A percentile compares a stretch with the other conserved stretches of the same genome.
Evolutionary conservation across 495 filamentous ascomycete species (phyloP).

Genomic region (Rhypophila decipiens): DNA sequence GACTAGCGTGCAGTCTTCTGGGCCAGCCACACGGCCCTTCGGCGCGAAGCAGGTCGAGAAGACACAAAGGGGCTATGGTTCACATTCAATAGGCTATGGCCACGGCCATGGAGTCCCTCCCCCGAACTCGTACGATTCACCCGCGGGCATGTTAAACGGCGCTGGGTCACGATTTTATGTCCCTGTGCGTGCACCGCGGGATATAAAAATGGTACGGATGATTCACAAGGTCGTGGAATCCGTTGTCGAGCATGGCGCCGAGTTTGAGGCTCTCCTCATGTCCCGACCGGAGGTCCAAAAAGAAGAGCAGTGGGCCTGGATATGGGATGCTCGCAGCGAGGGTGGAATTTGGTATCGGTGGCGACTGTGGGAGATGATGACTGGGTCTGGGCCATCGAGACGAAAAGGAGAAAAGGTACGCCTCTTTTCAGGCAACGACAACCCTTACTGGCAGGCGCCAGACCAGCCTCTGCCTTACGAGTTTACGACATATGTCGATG

Average conservation of each 20-base stretch:
- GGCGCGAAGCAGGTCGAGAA: slow-evolving; percentile 68
- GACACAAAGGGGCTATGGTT: slow-evolving; percentile 40
- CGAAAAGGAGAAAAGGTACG: slow-evolving; percentile 41
- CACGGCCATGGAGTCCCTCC: slow-evolving; percentile 65
- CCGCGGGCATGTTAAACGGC: slow-evolving; percentile 38
- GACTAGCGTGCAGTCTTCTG: slow-evolving; percentile 45
- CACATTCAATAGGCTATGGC: slow-evolving; percentile 56
- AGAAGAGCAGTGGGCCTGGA: slow-evolving; percentile 87
- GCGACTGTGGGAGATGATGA: slow-evolving; percentile 80
- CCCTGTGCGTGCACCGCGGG: slow-evolving; percentile 65
- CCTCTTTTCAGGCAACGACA: slow-evolving; percentile 64
- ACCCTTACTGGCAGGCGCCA: slow-evolving; percentile 58
- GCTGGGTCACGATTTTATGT: slow-evolving; percentile 55
- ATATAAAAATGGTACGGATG: slow-evolving; percentile 71
- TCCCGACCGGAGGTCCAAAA: slow-evolving; percentile 67
- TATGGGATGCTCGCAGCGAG: slow-evolving; percentile 80
- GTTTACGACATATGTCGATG: slow-evolving; percentile 62
- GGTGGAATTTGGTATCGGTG: slow-evolving; percentile 85
- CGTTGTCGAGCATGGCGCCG: slow-evolving; percentile 70
- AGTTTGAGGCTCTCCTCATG: slow-evolving; percentile 94
- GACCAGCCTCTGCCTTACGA: slow-evolving; percentile 63
- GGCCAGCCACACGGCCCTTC: slow-evolving; percentile 63
- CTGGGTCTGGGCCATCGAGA: slow-evolving; percentile 37
- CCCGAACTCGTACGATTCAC: slow-evolving; percentile 57
- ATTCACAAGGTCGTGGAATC: slow-evolving; percentile 86